Base-by-base conservation (phyloP, 2,329 filamentous ascomycete genomes). In the Didymella pinodella region DNA sequence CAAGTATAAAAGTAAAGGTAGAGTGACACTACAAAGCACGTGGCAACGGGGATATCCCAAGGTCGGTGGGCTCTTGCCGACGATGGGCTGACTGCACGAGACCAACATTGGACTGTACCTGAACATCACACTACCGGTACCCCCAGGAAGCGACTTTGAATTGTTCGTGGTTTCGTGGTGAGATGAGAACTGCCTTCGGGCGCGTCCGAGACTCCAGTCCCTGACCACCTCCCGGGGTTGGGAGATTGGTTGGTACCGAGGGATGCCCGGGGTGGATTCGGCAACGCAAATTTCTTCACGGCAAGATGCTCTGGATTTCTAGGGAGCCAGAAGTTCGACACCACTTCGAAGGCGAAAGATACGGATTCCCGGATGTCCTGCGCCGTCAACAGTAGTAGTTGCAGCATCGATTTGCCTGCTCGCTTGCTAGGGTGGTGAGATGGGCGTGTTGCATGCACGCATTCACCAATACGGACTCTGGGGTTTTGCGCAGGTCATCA, bases 271-370 rank as follows among this genome's bases (percentile, higher is more conserved):
- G 34, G 56, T 51, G 56, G 56, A 47, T 31, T 59, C 56, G 56
- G 56, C 56, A 41, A 41, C 32, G 50, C 50, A 59, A 59, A 59
- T 50, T 50, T 59, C 50, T 59, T 54, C 56, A 41, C 47, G 46
- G 56, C 56, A 54, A 28, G 29, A 44, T 22, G 52, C 52, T 41
- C 49, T 58, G 55, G 49, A 48, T 26, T 26, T 28, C n/a, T 4
- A 25, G 18, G 31, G 45, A 50, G 49, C 41, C 49, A 54, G 45
- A 49, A 10, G 28, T 34, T 48, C 34, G 48, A 47, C 28, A 22
- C 34, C 40, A 5, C 31, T 41, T 47, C 16, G 20, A 46, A 54
- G 56, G 50, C 46, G 16, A 54, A 10, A 46, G n/a, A 12, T 41
- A 32, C 2, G 31, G 12, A 14, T 32, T 12, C 31, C 31, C 31